Base-by-base conservation (phyloP, 495 filamentous ascomycete genomes). In the Cercophora samala region DNA sequence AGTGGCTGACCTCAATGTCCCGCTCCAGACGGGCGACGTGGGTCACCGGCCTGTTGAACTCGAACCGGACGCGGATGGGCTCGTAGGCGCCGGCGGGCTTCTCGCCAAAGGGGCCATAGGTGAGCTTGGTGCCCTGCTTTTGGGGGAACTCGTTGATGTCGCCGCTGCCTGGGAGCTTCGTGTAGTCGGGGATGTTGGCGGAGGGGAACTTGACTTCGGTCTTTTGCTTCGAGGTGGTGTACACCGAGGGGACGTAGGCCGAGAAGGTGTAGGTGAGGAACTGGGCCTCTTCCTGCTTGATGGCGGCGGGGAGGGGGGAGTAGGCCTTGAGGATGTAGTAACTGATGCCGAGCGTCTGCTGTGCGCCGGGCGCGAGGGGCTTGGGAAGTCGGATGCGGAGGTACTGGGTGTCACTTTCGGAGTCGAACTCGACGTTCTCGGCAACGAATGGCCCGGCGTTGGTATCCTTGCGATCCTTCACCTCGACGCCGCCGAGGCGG, bases 1-100 rank as follows among this genome's bases (percentile, higher is more conserved):
- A 99, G 76, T 98, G 96, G 70, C 91, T 95, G 68, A 98, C 90
- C 77, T 98, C 94, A 65, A 99, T 79, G 71, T 97, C 93, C 24
- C 95, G 88, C 82, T 97, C 91, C 55, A 97, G 81, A 5, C 85
- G 77, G 19, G 85, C 86, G 51, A 90, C 85, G 70, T 92, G 91
- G 64, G 88, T 89, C 53, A 99, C 80, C 5, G 95, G 96, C 76
- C 91, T 92, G 55, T 93, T 99, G 83, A 97, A 97, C 73, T 98
- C 93, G 79, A 96, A 98, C 53, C 96, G 92, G 23, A 97, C 88
- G 66, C 81, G 86, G 64, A 93, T 83, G 11, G 88, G 87, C 72
- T 93, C 84, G 21, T 83, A 73, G 4, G 89, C 89, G 64, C 91
- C 91, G 26, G 91, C 91, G 19, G 90, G 86, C 67, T 90, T 78